These are phyloP conservation scores for Suhomyces yuchorum DNA, from an alignment of 1,139 yeast genomes.

Conservation along the genomic window DNA sequence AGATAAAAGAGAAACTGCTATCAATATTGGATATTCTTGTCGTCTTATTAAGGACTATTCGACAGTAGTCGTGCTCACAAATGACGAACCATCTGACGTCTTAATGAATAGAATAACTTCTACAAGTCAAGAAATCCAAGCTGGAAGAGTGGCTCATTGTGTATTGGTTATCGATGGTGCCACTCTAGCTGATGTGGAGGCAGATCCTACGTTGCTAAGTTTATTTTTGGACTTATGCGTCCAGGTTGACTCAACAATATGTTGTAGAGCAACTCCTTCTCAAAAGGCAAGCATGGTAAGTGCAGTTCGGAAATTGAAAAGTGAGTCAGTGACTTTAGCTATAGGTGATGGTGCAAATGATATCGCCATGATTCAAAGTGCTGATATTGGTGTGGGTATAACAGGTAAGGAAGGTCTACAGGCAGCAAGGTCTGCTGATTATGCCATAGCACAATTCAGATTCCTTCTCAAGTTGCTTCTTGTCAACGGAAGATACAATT, in stretches of 20 bases:
- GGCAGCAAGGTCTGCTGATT: constrained; percentile 94
- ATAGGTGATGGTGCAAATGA: constrained; percentile 99
- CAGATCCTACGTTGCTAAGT: constrained; percentile 68
- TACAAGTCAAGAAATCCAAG: constrained; percentile 59
- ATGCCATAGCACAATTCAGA: constrained; percentile 92
- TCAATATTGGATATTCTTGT: constrained; percentile 94
- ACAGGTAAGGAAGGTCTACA: constrained; percentile 97
- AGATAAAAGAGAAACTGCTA: constrained; percentile 96
- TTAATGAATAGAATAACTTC: constrained; percentile 59
- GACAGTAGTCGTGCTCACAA: constrained; percentile 74
- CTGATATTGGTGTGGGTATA: constrained; percentile 96
- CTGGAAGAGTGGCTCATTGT: constrained; percentile 84
- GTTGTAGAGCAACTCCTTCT: constrained; percentile 96
- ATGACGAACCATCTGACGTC: constrained; percentile 54
- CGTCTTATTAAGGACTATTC: constrained; percentile 91
- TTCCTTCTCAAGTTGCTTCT: constrained; percentile 76
- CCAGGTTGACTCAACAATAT: constrained; percentile 85
- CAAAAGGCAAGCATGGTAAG: constrained; percentile 92
- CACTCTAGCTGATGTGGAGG: constrained; percentile 71
- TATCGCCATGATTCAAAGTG: constrained; percentile 98
- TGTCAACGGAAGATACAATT: constrained; percentile 96
- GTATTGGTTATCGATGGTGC: constrained; percentile 93
- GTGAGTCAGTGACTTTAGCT: constrained; percentile 79
- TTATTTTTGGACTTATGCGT: constrained; percentile 83
- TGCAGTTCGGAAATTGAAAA: constrained; percentile 67